Evolutionary conservation across 2,329 filamentous ascomycete species (phyloP).

Genomic region (Calonectria henricotiae): DNA sequence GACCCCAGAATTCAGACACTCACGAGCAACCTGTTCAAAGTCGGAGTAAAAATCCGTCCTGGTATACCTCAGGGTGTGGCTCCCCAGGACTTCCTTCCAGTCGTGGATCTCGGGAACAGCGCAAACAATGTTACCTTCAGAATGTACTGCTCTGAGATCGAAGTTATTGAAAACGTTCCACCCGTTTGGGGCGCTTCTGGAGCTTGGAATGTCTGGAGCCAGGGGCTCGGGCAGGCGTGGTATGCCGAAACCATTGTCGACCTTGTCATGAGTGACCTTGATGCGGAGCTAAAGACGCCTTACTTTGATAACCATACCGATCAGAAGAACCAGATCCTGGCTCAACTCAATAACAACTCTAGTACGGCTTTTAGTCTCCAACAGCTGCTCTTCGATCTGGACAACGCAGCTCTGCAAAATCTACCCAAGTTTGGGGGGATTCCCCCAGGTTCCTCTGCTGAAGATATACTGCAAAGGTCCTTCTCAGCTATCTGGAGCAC

Average conservation of each 20-base stretch:
- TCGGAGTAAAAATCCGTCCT: neutral
- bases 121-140: conserved; percentile 5
- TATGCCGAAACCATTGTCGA: neutral
- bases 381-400: conserved; percentile 29
- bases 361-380: conserved; percentile 24
- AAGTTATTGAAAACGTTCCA: conserved; percentile 2
- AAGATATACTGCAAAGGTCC: neutral
- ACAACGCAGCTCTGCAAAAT: conserved; percentile 13
- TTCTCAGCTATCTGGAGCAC: conserved; percentile 6
- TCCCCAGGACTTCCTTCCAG: neutral
- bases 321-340: neutral
- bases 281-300: neutral
- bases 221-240: neutral
- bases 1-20: neutral
- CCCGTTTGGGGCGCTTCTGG: too few relatives aligned
- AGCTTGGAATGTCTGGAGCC: conserved; percentile 6
- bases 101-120: conserved; percentile 1
- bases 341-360: neutral
- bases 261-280: neutral
- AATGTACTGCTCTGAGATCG: conserved; percentile 22
- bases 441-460: neutral
- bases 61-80: neutral
- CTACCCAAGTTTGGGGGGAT: conserved; percentile 15
- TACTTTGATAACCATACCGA: neutral
- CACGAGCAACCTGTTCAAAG: neutral